A percentile compares a stretch with the other conserved stretches of the same genome.
Conservation (phyloP, 495 filamentous ascomycete species). For the Talaromyces liani region DNA sequence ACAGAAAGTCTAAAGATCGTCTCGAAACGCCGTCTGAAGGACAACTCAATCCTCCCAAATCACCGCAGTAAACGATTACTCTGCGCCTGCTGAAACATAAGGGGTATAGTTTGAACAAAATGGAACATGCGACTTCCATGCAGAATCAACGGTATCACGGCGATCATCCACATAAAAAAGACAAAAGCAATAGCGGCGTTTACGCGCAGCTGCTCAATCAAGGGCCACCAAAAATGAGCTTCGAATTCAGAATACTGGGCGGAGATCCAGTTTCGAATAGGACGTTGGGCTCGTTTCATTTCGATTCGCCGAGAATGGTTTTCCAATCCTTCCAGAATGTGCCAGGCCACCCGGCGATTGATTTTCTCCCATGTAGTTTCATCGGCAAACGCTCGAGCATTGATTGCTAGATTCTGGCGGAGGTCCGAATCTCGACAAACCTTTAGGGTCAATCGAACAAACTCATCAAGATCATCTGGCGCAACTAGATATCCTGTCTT, state of each 20-base stretch:
- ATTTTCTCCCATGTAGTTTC: slow-evolving; percentile 59
- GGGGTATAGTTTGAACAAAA: slow-evolving; percentile 8
- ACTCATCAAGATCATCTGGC: slow-evolving; percentile 44
- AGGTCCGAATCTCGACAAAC: slow-evolving; percentile 30
- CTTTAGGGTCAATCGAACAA: slow-evolving; percentile 36
- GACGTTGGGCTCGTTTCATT: slow-evolving; percentile 1
- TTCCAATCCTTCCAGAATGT: slow-evolving; percentile 45
- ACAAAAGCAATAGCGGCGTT: slow-evolving; percentile 21
- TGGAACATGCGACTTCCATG: slow-evolving; percentile 24
- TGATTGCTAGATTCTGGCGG: slow-evolving; percentile 27
- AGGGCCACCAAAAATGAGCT: slow-evolving; percentile 6
- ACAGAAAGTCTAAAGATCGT: not conserved
- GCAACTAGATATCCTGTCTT: slow-evolving; percentile 50
- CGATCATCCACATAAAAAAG: slow-evolving; percentile 28
- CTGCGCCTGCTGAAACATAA: slow-evolving; percentile 9
- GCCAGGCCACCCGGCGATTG: slow-evolving; percentile 51
- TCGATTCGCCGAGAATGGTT: slow-evolving; percentile 15
- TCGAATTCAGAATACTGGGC: slow-evolving; percentile 5
- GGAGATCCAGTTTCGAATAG: slow-evolving; percentile 10
- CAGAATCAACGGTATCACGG: slow-evolving; percentile 28
- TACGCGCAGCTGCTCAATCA: slow-evolving; percentile 19
- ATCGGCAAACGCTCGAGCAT: slow-evolving; percentile 42
- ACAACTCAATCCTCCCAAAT: not conserved
- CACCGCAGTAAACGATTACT: slow-evolving; percentile 6
- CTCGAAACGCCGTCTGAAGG: not conserved